These are phyloP conservation scores for Ciborinia camelliae DNA, from an alignment of 2,329 filamentous ascomycete genomes.

Conservation along the genomic window DNA sequence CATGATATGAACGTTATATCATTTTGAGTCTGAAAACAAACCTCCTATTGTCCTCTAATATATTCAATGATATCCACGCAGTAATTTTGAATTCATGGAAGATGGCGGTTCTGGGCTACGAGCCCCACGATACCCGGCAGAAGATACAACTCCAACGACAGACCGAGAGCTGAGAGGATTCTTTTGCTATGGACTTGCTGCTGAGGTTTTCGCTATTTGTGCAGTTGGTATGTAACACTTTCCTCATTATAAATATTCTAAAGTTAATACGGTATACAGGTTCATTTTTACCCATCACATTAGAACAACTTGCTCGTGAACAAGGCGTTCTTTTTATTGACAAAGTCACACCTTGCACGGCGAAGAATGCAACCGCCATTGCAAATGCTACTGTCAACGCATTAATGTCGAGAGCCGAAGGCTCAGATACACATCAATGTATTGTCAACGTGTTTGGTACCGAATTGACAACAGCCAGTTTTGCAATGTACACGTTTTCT, in stretches of 20 bases:
- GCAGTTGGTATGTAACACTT: slow-evolving; percentile 61
- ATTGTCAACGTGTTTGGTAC: slow-evolving; percentile 75
- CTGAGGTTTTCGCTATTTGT: slow-evolving; percentile 93
- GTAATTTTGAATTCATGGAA: slow-evolving; percentile 24
- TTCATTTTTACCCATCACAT: slow-evolving; percentile 93
- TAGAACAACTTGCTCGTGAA: slow-evolving; percentile 89
- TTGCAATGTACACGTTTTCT: slow-evolving; percentile 98
- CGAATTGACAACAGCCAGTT: slow-evolving; percentile 91
- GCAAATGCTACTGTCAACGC: slow-evolving; percentile 25
- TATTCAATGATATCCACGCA: not conserved
- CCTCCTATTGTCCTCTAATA: too few species aligned
- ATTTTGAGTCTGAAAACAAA: not conserved
- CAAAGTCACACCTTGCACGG: slow-evolving; percentile 68
- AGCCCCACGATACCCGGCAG: slow-evolving; percentile 63
- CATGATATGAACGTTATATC: not conserved
- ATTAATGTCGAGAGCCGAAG: slow-evolving; percentile 29
- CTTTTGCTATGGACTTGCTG: slow-evolving; percentile 93
- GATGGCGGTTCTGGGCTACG: slow-evolving; percentile 22
- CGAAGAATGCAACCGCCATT: slow-evolving; percentile 35
- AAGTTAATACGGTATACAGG: slow-evolving; percentile 43
- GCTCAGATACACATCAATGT: slow-evolving; percentile 48
- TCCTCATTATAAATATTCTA: not conserved
- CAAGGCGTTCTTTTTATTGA: slow-evolving; percentile 84
- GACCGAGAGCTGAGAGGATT: slow-evolving; percentile 83
- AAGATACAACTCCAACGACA: slow-evolving; percentile 83